Evolutionary conservation across 345 rosid genomes (phyloP).

Genomic region (Brassica cretica): DNA sequence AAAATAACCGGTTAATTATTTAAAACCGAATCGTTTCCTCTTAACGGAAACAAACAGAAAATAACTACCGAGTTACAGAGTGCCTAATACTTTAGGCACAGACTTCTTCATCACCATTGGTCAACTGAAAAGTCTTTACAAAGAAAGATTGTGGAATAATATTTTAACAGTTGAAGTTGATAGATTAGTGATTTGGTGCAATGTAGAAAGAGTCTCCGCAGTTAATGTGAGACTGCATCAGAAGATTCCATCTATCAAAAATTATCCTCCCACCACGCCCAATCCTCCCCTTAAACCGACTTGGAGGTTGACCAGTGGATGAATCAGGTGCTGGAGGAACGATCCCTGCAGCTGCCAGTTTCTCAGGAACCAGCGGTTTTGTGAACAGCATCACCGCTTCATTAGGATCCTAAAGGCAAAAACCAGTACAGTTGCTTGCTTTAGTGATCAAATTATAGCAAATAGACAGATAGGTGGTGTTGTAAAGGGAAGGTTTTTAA

Average conservation of each 20-base stretch:
- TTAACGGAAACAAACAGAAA: too few species aligned
- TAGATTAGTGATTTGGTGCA: constrained; percentile 43
- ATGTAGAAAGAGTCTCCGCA: constrained; percentile 61
- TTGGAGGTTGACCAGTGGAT: constrained; percentile 21
- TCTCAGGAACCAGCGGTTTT: constrained; percentile 78
- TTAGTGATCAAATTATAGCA: not conserved
- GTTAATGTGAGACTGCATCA: constrained; percentile 62
- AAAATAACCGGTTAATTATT: too few species aligned
- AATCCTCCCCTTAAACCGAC: constrained; percentile 73
- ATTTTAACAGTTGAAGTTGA: not conserved
- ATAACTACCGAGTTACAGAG: too few species aligned
- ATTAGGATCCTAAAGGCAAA: constrained; percentile 60
- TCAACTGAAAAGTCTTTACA: constrained; percentile 22
- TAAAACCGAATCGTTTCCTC: too few species aligned
- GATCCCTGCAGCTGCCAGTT: constrained; percentile 74
- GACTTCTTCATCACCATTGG: too few species aligned
- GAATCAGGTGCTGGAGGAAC: constrained; percentile 53
- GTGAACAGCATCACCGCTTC: constrained; percentile 87
- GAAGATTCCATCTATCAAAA: constrained; percentile 93
- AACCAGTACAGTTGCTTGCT: not conserved
- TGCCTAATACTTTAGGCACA: too few species aligned
- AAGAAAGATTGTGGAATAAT: constrained; percentile 3
- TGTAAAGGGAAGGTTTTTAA: not conserved
- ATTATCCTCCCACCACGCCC: constrained; percentile 91
- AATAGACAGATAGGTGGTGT: not conserved